Conservation (phyloP, 345 rosid species). For the Citrus mangshanensis region DNA sequence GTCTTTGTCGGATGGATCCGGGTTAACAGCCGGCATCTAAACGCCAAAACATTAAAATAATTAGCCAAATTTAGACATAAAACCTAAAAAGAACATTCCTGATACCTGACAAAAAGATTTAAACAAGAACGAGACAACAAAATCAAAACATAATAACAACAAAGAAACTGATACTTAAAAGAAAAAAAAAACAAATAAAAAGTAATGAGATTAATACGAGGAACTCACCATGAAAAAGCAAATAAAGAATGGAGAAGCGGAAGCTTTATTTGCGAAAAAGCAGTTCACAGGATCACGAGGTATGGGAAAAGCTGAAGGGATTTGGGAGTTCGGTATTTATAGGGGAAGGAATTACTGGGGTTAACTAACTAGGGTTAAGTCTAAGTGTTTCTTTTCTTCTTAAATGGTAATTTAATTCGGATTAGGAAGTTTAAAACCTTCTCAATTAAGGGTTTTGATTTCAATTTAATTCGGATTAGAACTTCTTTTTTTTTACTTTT, state of each 20-base stretch:
- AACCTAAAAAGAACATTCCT: not conserved
- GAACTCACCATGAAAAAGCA: slow-evolving; percentile 13
- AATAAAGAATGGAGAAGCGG: not conserved
- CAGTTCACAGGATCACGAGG: not conserved
- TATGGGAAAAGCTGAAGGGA: not conserved
- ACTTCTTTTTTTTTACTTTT: not conserved
- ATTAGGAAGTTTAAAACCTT: not conserved
- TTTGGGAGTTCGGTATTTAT: slow-evolving; percentile 11
- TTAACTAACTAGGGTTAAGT: slow-evolving; percentile 5
- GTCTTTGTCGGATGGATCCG: slow-evolving; percentile 44
- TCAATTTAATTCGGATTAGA: not conserved
- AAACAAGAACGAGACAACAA: not conserved
- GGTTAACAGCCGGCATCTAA: slow-evolving; percentile 51
- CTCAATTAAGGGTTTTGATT: not conserved
- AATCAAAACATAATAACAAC: not conserved
- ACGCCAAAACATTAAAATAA: not conserved
- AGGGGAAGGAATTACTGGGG: not conserved
- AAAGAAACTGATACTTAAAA: not conserved
- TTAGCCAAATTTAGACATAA: not conserved
- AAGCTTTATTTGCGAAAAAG: not conserved
- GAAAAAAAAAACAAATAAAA: not conserved
- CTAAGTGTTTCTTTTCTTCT: not conserved
- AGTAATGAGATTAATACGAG: not conserved
- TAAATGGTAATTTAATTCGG: not conserved
- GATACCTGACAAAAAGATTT: not conserved